Evolutionary conservation across 208 protist genomes (phyloP), one percentile per base, ranked within the genome.

Genomic region (Herpetomonas muscarum): DNA sequence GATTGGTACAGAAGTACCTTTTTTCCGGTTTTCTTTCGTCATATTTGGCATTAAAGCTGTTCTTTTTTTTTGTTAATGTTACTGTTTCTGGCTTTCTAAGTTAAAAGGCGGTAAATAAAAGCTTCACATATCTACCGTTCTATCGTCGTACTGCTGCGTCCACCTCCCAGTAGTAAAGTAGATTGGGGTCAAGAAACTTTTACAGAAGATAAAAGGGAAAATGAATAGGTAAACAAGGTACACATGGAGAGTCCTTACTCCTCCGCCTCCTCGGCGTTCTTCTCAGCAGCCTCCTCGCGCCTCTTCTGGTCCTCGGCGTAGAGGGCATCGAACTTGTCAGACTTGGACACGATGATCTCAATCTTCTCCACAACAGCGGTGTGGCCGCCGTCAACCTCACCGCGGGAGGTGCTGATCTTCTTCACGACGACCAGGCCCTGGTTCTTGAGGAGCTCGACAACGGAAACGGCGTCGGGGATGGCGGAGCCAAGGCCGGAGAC

Each of bases 391-490:
- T 89, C 81, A 39, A 87, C 77, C 31, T 81, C 76, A 26, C 81
- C 76, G 25, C 84, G 87, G 17, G 84, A 85, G 15, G 87, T 94
- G 48, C 66, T 68, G 60, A 94, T 94, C 64, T 78, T 85, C 64
- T 84, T 94, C 36, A 94, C 77, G 46, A 66, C 51, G 24, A 92
- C 76, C 30, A 94, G 70, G 26, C 79, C 81, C 67, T 94, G 83
- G 61, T 87, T 91, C 74, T 87, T 91, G 17, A 94, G 76, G 15
- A 94, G 76, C 67, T 94, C 87, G 13, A 75, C 84, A 37, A 94
- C 87, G 61, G 87, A 83, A 24, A 94, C 87, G 46, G 87, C 87
- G 62, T 91, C 83, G 10, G 87, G 74, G 52, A 94, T 91, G 48
- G 87, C 84, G 53, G 72, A 74, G 37, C 87, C 87, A 44, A 94